These are phyloP conservation scores for Lactifluus piperatus DNA, from an alignment of 768 basidiomycete species.

Conservation along the genomic window DNA sequence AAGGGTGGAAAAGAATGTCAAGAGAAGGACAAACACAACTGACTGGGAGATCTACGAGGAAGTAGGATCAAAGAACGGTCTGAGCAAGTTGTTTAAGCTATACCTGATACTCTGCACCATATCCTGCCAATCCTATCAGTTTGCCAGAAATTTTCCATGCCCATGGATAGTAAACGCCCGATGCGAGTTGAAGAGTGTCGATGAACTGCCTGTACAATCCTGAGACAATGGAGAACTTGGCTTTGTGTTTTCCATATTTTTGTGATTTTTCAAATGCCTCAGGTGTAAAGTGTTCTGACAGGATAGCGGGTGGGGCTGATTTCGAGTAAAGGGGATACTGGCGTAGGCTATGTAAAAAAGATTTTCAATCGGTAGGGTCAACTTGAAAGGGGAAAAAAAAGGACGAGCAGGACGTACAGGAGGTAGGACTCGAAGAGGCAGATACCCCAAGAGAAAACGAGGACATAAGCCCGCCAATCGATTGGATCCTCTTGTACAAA, in stretches of 20 bases:
- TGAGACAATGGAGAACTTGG: conserved; percentile 67
- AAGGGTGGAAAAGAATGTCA: conserved; percentile 57
- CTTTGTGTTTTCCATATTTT: conserved; percentile 85
- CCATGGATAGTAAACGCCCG: conserved; percentile 68
- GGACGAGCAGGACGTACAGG: conserved; percentile 43
- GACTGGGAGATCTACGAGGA: conserved; percentile 68
- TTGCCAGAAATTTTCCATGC: conserved; percentile 62
- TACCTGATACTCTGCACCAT: conserved; percentile 68
- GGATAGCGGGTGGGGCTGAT: conserved; percentile 56
- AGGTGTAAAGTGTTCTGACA: conserved; percentile 57
- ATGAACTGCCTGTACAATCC: conserved; percentile 65
- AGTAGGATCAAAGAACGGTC: neutral
- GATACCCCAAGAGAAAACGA: conserved; percentile 65
- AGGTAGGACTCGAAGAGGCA: conserved; percentile 85
- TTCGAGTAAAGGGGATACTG: conserved; percentile 85
- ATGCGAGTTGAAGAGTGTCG: conserved; percentile 62
- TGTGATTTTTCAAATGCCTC: conserved; percentile 86
- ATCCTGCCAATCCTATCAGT: conserved; percentile 45
- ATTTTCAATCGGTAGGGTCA: neutral
- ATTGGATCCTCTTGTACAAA: conserved; percentile 67
- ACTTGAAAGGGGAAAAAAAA: neutral
- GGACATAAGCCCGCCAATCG: conserved; percentile 78
- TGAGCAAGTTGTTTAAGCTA: conserved; percentile 15
- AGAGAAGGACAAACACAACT: conserved; percentile 60
- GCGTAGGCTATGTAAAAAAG: conserved; percentile 37